Evolutionary conservation across 2,329 filamentous ascomycete species (phyloP).

Genomic region (Aspergillus proliferans): DNA sequence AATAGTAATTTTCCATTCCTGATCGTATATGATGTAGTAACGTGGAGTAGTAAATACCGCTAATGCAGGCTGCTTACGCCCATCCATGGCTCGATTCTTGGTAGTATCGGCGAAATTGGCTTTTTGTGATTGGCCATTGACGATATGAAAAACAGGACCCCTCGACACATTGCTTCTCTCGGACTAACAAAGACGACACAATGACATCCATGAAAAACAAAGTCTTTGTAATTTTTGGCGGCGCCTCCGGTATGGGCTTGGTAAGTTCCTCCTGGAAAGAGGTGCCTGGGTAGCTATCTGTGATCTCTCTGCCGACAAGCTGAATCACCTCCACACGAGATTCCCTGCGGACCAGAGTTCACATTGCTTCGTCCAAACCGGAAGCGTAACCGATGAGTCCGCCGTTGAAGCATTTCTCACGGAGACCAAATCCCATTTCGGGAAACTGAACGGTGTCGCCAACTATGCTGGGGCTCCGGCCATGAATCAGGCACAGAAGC

Average conservation of each 20-base stretch:
- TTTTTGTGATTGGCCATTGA: too few relatives aligned
- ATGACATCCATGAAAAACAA: not conserved
- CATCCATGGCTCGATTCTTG: too few relatives aligned
- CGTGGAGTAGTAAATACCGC: too few relatives aligned
- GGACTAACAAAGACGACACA: not conserved
- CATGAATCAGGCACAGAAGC: not conserved
- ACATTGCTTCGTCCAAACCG: not conserved
- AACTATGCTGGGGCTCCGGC: not conserved
- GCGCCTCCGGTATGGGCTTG: constrained; percentile 2
- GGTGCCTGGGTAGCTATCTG: constrained; percentile 1
- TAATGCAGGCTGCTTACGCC: too few relatives aligned
- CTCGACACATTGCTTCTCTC: too few relatives aligned
- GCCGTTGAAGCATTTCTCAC: constrained; percentile 1
- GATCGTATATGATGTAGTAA: too few relatives aligned
- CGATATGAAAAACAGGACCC: too few relatives aligned
- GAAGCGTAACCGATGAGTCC: not conserved
- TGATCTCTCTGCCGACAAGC: constrained; percentile 1
- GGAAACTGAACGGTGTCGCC: constrained; percentile 1
- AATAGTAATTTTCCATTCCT: too few relatives aligned
- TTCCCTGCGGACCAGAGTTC: not conserved
- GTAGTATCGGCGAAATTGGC: too few relatives aligned
- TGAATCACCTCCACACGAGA: not conserved
- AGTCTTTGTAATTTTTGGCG: constrained; percentile 2
- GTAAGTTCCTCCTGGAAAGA: not conserved
- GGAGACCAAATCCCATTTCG: not conserved